Percentiles rank a stretch among this genome's conserved stretches.
phyloP scores from a whole-genome alignment of 371 early-diverging fungal genomes.

The Mucor lusitanicus region DNA sequence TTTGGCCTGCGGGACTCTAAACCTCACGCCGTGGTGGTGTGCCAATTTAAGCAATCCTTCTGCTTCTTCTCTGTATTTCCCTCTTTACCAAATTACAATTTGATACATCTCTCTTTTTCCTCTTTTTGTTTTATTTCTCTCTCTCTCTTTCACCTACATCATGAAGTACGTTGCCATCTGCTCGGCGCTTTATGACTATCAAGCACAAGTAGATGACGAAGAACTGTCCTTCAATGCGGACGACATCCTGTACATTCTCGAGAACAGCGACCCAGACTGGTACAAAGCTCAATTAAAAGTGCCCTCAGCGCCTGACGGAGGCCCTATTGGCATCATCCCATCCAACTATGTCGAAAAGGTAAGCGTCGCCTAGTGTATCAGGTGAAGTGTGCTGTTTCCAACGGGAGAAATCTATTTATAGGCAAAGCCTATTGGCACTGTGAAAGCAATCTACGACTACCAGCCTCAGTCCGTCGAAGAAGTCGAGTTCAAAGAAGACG shows the following conservation, averaged over 20 bases:
- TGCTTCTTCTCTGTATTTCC: neutral
- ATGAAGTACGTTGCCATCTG: constrained; percentile 50
- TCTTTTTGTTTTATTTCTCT: constrained; percentile 1
- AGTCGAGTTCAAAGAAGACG: constrained; percentile 74
- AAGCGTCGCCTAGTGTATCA: neutral
- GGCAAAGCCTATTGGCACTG: constrained; percentile 52
- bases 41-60: constrained; percentile 5
- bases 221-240: constrained; percentile 84
- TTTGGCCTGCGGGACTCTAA: neutral
- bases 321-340: constrained; percentile 76
- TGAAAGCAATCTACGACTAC: constrained; percentile 79
- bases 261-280: constrained; percentile 75
- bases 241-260: constrained; percentile 71
- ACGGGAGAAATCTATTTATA: constrained; percentile 10
- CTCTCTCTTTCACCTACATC: neutral
- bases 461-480: constrained; percentile 77
- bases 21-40: neutral
- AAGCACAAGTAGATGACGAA: constrained; percentile 73
- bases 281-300: constrained; percentile 71
- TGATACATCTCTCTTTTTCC: neutral
- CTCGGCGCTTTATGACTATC: constrained; percentile 75
- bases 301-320: constrained; percentile 39
- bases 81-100: neutral
- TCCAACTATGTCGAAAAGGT: constrained; percentile 74
- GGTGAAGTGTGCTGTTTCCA: no score